A percentile compares a stretch with the other conserved stretches of the same genome.
These are phyloP conservation scores for Verticillium alfalfae DNA, from an alignment of 2,329 filamentous ascomycete genomes.

Conservation along the genomic window DNA sequence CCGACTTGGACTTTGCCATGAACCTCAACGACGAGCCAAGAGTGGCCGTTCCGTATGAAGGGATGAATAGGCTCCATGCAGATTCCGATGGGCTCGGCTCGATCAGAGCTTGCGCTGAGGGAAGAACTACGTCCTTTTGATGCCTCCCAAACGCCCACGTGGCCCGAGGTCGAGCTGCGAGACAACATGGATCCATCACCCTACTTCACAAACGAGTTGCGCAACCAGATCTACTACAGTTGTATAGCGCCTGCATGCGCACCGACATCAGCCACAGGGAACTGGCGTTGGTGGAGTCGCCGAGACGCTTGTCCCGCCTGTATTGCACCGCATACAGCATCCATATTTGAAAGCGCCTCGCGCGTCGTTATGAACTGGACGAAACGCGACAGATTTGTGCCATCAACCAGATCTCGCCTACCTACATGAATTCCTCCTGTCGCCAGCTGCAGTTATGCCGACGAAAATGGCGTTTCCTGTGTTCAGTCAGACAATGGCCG, in stretches of 20 bases:
- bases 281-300: constrained; percentile 56
- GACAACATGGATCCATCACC: constrained; percentile 22
- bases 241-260: constrained; percentile 52
- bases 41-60: constrained; percentile 65
- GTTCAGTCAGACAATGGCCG: constrained; percentile 69
- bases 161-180: constrained; percentile 7
- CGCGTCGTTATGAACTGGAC: constrained; percentile 64
- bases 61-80: constrained; percentile 25
- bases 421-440: constrained; percentile 69
- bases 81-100: neutral
- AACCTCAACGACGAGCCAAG: constrained; percentile 73
- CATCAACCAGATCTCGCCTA: constrained; percentile 71
- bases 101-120: neutral
- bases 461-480: constrained; percentile 64
- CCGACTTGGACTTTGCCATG: constrained; percentile 79
- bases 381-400: constrained; percentile 59
- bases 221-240: constrained; percentile 28
- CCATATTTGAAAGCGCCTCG: constrained; percentile 54
- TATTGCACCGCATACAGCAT: constrained; percentile 58
- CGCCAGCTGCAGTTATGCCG: constrained; percentile 55
- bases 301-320: constrained; percentile 61
- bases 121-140: neutral
- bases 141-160: constrained; percentile 14
- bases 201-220: constrained; percentile 7
- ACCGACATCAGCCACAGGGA: constrained; percentile 53